Conservation (phyloP, 495 filamentous ascomycete species). For the Acidomyces sp. region DNA sequence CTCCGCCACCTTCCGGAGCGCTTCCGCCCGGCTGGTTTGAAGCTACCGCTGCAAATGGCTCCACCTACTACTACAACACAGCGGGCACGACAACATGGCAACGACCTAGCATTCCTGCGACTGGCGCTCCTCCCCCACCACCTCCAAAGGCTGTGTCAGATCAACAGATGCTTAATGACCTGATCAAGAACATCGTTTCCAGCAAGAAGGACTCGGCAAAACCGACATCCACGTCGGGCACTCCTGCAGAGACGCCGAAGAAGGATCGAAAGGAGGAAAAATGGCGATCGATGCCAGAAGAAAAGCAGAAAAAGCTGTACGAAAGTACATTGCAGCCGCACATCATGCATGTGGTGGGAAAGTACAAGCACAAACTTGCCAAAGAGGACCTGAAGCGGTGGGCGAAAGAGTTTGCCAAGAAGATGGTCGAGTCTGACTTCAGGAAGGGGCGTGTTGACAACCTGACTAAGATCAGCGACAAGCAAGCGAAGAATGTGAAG, state of each 20-base stretch:
- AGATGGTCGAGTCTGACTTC: constrained; percentile 77
- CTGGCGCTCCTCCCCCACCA: constrained; percentile 43
- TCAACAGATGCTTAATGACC: constrained; percentile 59
- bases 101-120: constrained; percentile 50
- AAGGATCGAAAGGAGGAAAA: constrained; percentile 62
- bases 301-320: constrained; percentile 87
- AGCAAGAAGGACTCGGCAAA: constrained; percentile 50
- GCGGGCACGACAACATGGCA: constrained; percentile 67
- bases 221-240: constrained; percentile 36
- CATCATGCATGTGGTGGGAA: constrained; percentile 72
- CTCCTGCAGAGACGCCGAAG: constrained; percentile 36
- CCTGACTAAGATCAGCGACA: constrained; percentile 63
- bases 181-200: constrained; percentile 72
- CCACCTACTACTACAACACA: constrained; percentile 68
- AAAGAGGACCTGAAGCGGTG: constrained; percentile 80
- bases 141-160: constrained; percentile 53
- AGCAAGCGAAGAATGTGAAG: constrained; percentile 70
- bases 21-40: constrained; percentile 74
- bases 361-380: constrained; percentile 70
- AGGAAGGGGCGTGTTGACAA: constrained; percentile 73
- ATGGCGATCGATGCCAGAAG: constrained; percentile 64
- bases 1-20: constrained; percentile 41
- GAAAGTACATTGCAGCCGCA: constrained; percentile 77
- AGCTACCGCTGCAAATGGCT: constrained; percentile 50
- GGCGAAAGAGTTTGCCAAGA: constrained; percentile 72